These are phyloP conservation scores for Xylariaceae sp. DNA, from an alignment of 2,329 filamentous ascomycete genomes.

Conservation along the genomic window DNA sequence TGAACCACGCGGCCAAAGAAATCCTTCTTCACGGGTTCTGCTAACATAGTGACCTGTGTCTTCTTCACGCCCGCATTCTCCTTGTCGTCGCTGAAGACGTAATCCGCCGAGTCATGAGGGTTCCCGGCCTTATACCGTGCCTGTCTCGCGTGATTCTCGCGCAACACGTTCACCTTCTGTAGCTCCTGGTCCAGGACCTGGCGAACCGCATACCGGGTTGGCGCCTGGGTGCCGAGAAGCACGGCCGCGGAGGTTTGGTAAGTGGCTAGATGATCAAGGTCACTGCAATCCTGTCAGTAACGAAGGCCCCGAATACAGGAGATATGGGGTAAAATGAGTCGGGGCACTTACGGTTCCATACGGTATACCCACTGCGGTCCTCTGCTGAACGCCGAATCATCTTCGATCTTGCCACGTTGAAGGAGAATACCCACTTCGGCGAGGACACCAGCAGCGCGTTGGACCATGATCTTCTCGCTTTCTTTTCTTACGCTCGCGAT, in stretches of 20 bases:
- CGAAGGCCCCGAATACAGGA: neutral
- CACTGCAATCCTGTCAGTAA: conserved; percentile 34
- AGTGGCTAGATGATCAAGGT: conserved; percentile 70
- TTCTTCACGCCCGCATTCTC: conserved; percentile 33
- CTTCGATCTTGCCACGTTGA: conserved; percentile 74
- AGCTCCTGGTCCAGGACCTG: conserved; percentile 92
- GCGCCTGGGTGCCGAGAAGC: conserved; percentile 54
- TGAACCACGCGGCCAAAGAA: conserved; percentile 38
- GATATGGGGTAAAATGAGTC: neutral
- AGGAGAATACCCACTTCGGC: conserved; percentile 76
- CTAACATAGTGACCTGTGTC: conserved; percentile 19
- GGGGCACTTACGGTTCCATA: conserved; percentile 76
- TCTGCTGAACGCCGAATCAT: conserved; percentile 53
- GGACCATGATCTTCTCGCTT: conserved; percentile 74
- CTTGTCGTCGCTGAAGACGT: conserved; percentile 34
- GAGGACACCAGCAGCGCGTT: conserved; percentile 74
- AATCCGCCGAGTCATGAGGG: conserved; percentile 23
- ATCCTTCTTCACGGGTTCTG: conserved; percentile 37
- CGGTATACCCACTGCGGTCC: conserved; percentile 78
- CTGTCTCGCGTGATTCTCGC: conserved; percentile 61
- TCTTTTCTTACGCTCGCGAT: conserved; percentile 86
- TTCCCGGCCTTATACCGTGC: conserved; percentile 56
- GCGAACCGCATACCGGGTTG: conserved; percentile 84
- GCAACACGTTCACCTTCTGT: conserved; percentile 62
- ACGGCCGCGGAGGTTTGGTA: conserved; percentile 64